A percentile compares a stretch with the other conserved stretches of the same genome.
phyloP scores from a whole-genome alignment of 2,329 filamentous ascomycete genomes.

The Cadophora gregata region DNA sequence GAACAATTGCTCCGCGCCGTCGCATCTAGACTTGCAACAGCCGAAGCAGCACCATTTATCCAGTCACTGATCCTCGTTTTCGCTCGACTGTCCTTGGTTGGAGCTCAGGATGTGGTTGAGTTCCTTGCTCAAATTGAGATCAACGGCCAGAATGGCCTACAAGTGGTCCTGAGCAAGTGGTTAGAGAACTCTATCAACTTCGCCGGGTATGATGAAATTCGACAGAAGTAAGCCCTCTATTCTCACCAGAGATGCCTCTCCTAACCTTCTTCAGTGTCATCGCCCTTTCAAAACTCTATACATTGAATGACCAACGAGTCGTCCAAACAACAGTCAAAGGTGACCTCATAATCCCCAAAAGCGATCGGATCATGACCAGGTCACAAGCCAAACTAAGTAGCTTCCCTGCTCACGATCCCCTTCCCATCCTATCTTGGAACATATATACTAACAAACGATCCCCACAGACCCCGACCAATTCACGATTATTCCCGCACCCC shows the following conservation, averaged over 20 bases:
- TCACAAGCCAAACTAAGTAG: conserved; percentile 85
- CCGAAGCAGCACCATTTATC: conserved; percentile 86
- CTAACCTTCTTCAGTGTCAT: conserved; percentile 70
- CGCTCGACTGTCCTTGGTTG: conserved; percentile 83
- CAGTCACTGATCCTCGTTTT: conserved; percentile 96
- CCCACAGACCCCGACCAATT: conserved; percentile 81
- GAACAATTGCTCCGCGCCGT: conserved; percentile 89
- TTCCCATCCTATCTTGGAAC: not conserved
- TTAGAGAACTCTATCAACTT: conserved; percentile 96
- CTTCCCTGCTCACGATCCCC: conserved; percentile 38
- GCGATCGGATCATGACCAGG: conserved; percentile 89
- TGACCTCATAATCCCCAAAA: conserved; percentile 81
- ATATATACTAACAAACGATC: not conserved
- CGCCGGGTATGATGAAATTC: conserved; percentile 96
- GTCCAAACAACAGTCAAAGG: conserved; percentile 85
- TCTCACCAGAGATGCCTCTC: not conserved
- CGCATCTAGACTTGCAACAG: conserved; percentile 81
- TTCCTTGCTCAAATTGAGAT: conserved; percentile 89
- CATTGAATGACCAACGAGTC: conserved; percentile 81
- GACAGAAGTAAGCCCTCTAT: conserved; percentile 77
- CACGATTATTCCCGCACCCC: conserved; percentile 82
- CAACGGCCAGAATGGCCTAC: conserved; percentile 78
- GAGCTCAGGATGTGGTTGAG: conserved; percentile 86
- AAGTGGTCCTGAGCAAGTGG: conserved; percentile 93
- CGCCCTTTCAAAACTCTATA: conserved; percentile 89